Evolutionary conservation across 768 basidiomycete species (phyloP).

Genomic region (Mycena latifolia): DNA sequence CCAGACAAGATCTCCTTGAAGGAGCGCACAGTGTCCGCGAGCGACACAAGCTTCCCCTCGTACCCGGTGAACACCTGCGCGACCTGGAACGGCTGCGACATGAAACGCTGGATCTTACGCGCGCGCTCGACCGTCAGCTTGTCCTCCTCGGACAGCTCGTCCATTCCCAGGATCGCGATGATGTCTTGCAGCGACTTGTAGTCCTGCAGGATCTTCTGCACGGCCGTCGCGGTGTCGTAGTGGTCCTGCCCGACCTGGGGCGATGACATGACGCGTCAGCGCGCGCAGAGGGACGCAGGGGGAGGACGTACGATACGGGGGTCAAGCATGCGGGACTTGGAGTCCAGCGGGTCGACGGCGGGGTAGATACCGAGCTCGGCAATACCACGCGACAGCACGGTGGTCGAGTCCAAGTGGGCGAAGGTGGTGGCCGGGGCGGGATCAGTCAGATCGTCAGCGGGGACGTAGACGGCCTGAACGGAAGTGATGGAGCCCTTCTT

Average conservation of each 20-base stretch:
- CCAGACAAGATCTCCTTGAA: constrained; percentile 99
- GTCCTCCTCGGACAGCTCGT: constrained; percentile 99
- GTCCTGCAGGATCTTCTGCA: constrained; percentile 97
- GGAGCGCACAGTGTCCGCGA: constrained; percentile 96
- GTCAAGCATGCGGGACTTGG: constrained; percentile 99
- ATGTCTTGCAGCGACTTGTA: constrained; percentile 99
- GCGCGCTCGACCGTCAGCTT: constrained; percentile 99
- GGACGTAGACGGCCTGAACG: constrained; percentile 99
- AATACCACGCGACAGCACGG: constrained; percentile 99
- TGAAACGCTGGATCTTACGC: constrained; percentile 99
- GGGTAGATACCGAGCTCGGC: constrained; percentile 99
- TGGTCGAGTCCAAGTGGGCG: constrained; percentile 99
- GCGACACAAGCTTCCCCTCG: constrained; percentile 95
- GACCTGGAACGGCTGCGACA: constrained; percentile 99
- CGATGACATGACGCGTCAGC: constrained; percentile 16
- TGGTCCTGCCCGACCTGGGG: constrained; percentile 87
- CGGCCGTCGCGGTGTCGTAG: constrained; percentile 96
- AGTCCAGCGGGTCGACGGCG: constrained; percentile 99
- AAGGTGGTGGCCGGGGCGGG: constrained; percentile 99
- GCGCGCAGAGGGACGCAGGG: neutral
- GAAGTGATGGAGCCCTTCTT: constrained; percentile 99
- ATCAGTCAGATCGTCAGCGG: constrained; percentile 99
- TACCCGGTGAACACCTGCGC: constrained; percentile 99
- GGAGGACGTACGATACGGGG: constrained; percentile 88
- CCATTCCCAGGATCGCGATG: constrained; percentile 99